Evolutionary conservation across 1,284 basidiomycete genomes (phyloP), one percentile per base, ranked within the genome.

Genomic region (Ustilago loliicola): DNA sequence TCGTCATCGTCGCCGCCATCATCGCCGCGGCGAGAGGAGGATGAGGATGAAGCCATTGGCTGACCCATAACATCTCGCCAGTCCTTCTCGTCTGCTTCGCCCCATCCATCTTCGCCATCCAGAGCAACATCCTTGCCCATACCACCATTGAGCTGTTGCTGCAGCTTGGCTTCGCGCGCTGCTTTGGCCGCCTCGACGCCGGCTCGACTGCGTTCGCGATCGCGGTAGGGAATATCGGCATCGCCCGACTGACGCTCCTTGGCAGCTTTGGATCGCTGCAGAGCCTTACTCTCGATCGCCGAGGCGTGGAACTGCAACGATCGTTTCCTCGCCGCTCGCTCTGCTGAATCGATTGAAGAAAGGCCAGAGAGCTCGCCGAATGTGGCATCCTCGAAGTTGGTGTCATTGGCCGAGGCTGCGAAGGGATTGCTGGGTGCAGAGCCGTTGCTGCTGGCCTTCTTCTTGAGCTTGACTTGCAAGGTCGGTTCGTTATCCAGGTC

Each of bases 181-280:
- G 81, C 77, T 57, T 83, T 81, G 54, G 84, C 72, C n/a, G 73
- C 66, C 52, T 79, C 79, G 23, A 86, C 84, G 8, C 79, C 83
- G 21, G 72, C 72, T 52, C 84, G 66, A 56, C 80, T 83, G 50
- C 83, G 73, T 27, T 81, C 78, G 17, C 80, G 62, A 42, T 86
- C 85, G 21, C 84, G 80, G 69, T 85, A 86, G 3, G 85, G 85
- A 23, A 86, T 85, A 54, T 86, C 85, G 17, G 75, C 71, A 62
- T 86, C 85, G 55, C 85, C 85, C 23, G 79, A 81, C 21, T 85
- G 75, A 27, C 70, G 64, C 34, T 80, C 69, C 51, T 73, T 67
- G 54, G 80, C 80, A 8, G 71, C 77, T 48, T 77, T 73, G 34
- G 64, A 60, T 13, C 78, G 61, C 47, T 70, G 67, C 40, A 71